Conservation (phyloP, 768 basidiomycete genomes). For the Lactarius deliciosus region DNA sequence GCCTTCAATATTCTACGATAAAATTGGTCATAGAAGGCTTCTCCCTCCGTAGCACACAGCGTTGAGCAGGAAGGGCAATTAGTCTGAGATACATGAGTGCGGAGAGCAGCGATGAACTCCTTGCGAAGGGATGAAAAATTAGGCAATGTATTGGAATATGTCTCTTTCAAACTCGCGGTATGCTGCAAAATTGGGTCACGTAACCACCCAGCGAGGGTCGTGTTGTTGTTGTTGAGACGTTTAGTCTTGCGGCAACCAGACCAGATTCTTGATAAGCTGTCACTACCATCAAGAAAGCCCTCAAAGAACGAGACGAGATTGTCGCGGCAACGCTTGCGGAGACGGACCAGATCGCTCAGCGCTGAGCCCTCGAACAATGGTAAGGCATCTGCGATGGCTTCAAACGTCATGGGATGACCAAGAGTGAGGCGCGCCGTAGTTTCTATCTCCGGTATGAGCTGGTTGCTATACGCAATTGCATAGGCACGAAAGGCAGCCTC, state of each 20-base stretch:
- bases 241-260: neutral
- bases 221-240: neutral
- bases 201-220: constrained; percentile 4
- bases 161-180: neutral
- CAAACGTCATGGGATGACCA: neutral
- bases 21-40: neutral
- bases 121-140: neutral
- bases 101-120: neutral
- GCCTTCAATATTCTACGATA: neutral
- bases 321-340: neutral
- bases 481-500: constrained; percentile 3
- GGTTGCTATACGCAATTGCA: neutral
- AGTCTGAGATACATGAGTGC: neutral
- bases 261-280: neutral
- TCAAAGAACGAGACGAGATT: neutral
- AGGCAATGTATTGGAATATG: neutral
- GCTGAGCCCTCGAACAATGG: neutral
- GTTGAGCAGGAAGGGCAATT: neutral
- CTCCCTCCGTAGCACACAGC: neutral
- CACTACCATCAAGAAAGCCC: neutral
- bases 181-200: neutral
- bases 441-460: neutral
- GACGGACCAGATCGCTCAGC: neutral
- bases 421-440: neutral
- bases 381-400: neutral